Evolutionary conservation across 306 rosid genomes (phyloP).

Genomic region (Castanea mollissima): DNA sequence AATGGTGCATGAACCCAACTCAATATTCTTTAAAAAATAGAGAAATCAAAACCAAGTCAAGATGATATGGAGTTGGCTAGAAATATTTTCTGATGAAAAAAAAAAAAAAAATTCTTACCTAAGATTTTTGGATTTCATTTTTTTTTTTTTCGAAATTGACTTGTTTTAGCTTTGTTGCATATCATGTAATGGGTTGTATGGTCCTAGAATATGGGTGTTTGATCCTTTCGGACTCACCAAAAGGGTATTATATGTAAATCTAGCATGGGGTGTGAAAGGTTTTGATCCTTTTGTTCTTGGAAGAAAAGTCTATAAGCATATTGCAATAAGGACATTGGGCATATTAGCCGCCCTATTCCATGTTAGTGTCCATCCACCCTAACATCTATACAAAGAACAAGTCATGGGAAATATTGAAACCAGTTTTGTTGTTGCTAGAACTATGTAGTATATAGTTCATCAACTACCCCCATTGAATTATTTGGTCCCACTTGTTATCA

Average conservation of each 20-base stretch:
- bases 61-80: neutral
- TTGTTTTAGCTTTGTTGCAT: neutral
- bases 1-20: too few relatives aligned
- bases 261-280: neutral
- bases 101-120: neutral
- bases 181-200: neutral
- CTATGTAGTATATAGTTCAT: too few relatives aligned
- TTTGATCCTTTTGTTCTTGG: constrained; percentile 3
- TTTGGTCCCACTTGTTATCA: too few relatives aligned
- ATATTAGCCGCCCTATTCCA: neutral
- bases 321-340: neutral
- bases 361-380: neutral
- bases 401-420: neutral
- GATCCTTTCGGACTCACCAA: neutral
- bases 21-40: too few relatives aligned
- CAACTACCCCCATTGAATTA: too few relatives aligned
- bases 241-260: neutral
- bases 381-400: neutral
- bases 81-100: neutral
- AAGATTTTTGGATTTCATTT: neutral
- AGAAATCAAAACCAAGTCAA: neutral
- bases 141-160: neutral
- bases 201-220: neutral
- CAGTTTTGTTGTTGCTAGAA: too few relatives aligned
- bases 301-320: constrained; percentile 2